Base-by-base conservation (phyloP, 1,284 basidiomycete genomes). In the Phellopilus nigrolimitatus region DNA sequence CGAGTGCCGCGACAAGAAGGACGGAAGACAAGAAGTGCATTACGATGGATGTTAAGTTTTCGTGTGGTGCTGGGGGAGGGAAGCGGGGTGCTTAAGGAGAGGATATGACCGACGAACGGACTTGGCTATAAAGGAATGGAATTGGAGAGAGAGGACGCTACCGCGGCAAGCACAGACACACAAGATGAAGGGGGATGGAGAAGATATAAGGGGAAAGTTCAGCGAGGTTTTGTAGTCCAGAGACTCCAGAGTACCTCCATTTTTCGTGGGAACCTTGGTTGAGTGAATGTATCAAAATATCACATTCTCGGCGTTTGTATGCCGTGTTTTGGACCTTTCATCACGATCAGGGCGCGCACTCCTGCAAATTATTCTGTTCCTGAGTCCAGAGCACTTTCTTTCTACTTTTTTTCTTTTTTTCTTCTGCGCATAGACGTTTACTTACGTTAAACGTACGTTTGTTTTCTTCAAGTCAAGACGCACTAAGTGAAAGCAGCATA, bases 1-100 rank as follows among this genome's bases (percentile, higher is more conserved):
- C 50, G 49, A 59, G 22, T 45, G 56, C 40, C 7, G 57, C 31
- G 24, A 48, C 9, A 12, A 55, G 13, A 28, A 55, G 41, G 42
- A 60, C n/a, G 41, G 57, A 52, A 17, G 53, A 49, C 31, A 54
- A 40, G 15, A 49, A 7, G 43, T 47, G 28, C 53, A 54, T 50
- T 40, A 17, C 42, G 19, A 15, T 22, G 31, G 34, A n/a, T 15
- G 2, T 41, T 49, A 31, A 31, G 9, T 41, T 33, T 25, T 49
- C n/a, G n/a, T n/a, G 37, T 25, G 28, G 46, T 49, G 37, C 15
- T 51, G 8, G 17, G 30, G 12, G 42, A 33, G 44, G 25, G 46
- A 25, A 37, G 41, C 28, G 28, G 46, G 51, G 36, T 30, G 51
- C 51, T 53, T 47, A 44, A 41, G 9, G 51, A 43, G 28, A 17